Evolutionary conservation across 83 land plant species (phyloP).

Genomic region (Thuja plicata): DNA sequence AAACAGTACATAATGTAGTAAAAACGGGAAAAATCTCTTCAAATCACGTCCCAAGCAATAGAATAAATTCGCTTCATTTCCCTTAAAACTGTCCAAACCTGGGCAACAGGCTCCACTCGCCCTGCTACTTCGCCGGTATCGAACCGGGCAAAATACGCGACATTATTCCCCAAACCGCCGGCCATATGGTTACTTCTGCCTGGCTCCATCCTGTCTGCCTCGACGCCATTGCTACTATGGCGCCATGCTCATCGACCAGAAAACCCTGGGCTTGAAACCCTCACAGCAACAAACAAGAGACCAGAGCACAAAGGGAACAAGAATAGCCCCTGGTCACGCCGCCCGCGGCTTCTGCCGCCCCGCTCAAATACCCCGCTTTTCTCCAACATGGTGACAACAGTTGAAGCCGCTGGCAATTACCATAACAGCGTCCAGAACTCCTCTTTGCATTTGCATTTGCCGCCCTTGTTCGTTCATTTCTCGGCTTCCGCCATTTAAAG

Average conservation of each 20-base stretch:
- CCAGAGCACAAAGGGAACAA: neutral
- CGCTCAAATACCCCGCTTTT: neutral
- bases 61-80: neutral
- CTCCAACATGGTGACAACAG: neutral
- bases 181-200: neutral
- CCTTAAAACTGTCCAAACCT: neutral
- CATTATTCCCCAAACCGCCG: neutral
- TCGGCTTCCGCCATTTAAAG: neutral
- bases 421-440: neutral
- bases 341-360: neutral
- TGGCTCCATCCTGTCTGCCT: conserved; percentile 4
- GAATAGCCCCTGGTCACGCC: neutral
- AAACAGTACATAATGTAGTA: neutral
- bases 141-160: neutral
- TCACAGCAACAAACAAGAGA: neutral
- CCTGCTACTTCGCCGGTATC: neutral
- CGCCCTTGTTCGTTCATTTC: neutral
- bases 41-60: neutral
- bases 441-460: neutral
- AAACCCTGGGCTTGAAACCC: neutral
- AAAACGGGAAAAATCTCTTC: neutral
- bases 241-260: neutral
- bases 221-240: neutral
- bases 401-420: neutral
- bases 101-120: neutral